Percentiles rank a stretch among this genome's conserved stretches.
phyloP scores from a whole-genome alignment of 805 yeast species.

The Candida nanaspora region DNA sequence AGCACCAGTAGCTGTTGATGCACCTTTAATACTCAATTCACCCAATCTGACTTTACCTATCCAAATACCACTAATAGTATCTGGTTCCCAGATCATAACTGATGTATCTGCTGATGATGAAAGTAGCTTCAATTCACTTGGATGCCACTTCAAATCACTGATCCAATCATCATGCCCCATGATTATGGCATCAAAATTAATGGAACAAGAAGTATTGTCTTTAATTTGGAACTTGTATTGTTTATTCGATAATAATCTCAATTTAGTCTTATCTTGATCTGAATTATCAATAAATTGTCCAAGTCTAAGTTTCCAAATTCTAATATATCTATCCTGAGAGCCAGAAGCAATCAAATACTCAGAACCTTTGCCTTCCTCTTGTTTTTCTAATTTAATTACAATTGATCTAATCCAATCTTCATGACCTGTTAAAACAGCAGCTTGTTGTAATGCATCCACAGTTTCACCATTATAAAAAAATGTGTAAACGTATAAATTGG shows the following conservation, averaged over 20 bases:
- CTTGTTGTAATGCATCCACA: constrained; percentile 21
- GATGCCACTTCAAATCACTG: constrained; percentile 77
- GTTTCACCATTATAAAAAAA: constrained; percentile 21
- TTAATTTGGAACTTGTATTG: constrained; percentile 51
- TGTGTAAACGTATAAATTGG: constrained; percentile 46
- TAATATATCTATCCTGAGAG: constrained; percentile 85
- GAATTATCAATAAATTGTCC: constrained; percentile 50
- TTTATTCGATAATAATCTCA: constrained; percentile 59
- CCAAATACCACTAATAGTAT: constrained; percentile 84
- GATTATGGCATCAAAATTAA: constrained; percentile 84
- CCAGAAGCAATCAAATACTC: constrained; percentile 76
- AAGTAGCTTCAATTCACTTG: constrained; percentile 50
- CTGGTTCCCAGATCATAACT: constrained; percentile 91
- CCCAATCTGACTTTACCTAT: constrained; percentile 75
- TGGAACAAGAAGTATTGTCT: constrained; percentile 35
- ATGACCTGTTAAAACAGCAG: constrained; percentile 72
- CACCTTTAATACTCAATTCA: constrained; percentile 91
- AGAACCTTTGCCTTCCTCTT: constrained; percentile 27
- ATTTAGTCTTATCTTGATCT: constrained; percentile 45
- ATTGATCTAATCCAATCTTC: constrained; percentile 93
- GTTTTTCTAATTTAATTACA: constrained; percentile 35
- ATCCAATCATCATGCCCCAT: constrained; percentile 99
- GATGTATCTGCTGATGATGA: constrained; percentile 93
- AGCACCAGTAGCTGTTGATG: constrained; percentile 97
- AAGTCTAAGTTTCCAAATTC: constrained; percentile 74